Evolutionary conservation across 2,329 filamentous ascomycete species (phyloP), one percentile per base, ranked within the genome.

Genomic region (Xylaria sp.): DNA sequence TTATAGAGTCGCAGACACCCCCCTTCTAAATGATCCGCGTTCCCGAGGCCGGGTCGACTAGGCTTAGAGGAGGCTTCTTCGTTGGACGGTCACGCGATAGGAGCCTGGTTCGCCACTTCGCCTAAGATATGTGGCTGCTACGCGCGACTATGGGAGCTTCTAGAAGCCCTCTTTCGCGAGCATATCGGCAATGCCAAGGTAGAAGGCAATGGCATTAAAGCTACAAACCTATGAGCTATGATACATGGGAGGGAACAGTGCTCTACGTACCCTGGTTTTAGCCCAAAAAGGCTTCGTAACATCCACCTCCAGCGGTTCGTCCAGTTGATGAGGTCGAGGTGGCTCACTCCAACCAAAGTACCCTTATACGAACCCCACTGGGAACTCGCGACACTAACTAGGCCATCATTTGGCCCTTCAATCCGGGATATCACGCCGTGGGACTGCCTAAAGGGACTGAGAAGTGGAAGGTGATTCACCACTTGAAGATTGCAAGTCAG

Each of bases 291-390:
- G 49, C 75, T 78, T 80, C 88, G 76, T 41, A 85, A 69, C 40
- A 80, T 80, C 80, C 83, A 88, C 51, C 79, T 77, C 35, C 88
- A 63, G 62, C 83, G 76, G 64, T 89, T 90, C 33, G 83, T 86
- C 87, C 87, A 90, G 73, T 90, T 89, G 66, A 90, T 89, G 54
- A 89, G 73, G 68, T 89, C 87, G 25, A 89, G 74, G 69, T 90
- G 87, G 68, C 82, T 87, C 6, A 88, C 86, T 1, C 79, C 82
- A 4, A 87, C 74, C 58, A 90, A 71, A 1, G 87, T 89, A 3
- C 87, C 87, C 69, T 87, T 84, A 71, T 90, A 89, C 9, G 78
- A 79, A 6, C 87, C 87, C 86, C 87, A 89, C 60, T 78, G 78
- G 46, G 84, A 83, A 69, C 86, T 89, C 52, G 78, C 75, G 10